Evolutionary conservation across 371 early-diverging fungal species (phyloP), one percentile per base, ranked within the genome.

Genomic region (Hamiltosporidium tvaerminnensis): DNA sequence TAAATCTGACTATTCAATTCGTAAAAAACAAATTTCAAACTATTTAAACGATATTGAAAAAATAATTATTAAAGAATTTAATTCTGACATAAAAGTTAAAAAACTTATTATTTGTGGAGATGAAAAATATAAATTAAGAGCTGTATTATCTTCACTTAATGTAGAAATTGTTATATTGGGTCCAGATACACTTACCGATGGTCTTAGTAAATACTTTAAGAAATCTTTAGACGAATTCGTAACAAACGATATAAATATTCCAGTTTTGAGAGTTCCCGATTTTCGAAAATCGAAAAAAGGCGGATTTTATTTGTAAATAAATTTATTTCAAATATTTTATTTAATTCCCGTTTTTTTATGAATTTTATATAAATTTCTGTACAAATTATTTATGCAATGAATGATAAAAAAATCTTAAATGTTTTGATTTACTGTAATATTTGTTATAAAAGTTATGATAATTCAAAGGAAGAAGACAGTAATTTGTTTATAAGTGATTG

Each of bases 371-470:
- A 23, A 23, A 23, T 23, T 23, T 23, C 23, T 23, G 0, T 23
- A 23, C 23, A 23, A 23, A 23, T 23, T 23, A 23, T 44, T 44
- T 9, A 44, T 44, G 44, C 44, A 53, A 53, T 53, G 53, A 53
- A 53, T 10, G 53, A 53, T 12, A 53, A 16, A 53, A 16, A 5
- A 7, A 16, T 16, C 7, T 10, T 53, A 9, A 12, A 7, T 16
- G 7, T 53, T 9, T 53, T 53, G 16, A 53, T 53, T 12, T 53
- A 53, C 16, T 53, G 53, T 16, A 53, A 53, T 32, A 53, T 5
- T 12, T 53, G 53, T 16, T 23, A 53, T 32, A 53, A 53, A 53
- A 53, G 44, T 14, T 9, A 14, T 44, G 14, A 9, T 5, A 14
- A 44, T 44, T 44, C 44, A 44, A 14, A 44, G 14, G 9, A 44